phyloP scores from a whole-genome alignment of 1,284 basidiomycete species.

The Sporisorium iseilematis-ciliati region DNA sequence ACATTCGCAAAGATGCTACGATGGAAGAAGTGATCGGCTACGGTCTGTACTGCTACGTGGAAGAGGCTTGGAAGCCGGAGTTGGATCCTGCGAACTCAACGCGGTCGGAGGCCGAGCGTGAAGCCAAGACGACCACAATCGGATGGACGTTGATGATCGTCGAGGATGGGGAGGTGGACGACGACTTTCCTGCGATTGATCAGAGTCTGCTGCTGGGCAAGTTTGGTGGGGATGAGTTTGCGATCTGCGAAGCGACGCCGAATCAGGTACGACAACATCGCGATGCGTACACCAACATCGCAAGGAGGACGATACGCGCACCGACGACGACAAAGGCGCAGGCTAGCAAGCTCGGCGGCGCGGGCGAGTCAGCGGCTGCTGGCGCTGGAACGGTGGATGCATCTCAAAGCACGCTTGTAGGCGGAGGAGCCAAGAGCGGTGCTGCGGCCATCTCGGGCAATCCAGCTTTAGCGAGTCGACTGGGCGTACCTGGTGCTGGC shows the following conservation, averaged over 20 bases:
- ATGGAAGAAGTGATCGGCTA: slow-evolving; percentile 97
- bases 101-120: slow-evolving; percentile 73
- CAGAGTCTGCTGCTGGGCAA: slow-evolving; percentile 84
- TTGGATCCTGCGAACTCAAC: slow-evolving; percentile 72
- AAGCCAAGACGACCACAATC: slow-evolving; percentile 78
- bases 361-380: slow-evolving; percentile 23
- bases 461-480: slow-evolving; percentile 35
- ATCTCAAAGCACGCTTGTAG: slow-evolving; percentile 26
- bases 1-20: slow-evolving; percentile 86
- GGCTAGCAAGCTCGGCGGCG: slow-evolving; percentile 6
- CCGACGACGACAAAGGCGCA: slow-evolving; percentile 18
- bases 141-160: slow-evolving; percentile 96
- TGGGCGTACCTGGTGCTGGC: slow-evolving; percentile 29
- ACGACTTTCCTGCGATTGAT: slow-evolving; percentile 97
- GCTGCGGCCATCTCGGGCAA: slow-evolving; percentile 30
- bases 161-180: slow-evolving; percentile 97
- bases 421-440: slow-evolving; percentile 22
- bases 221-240: slow-evolving; percentile 92
- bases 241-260: slow-evolving; percentile 79
- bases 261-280: slow-evolving; percentile 86
- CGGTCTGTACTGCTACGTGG: slow-evolving; percentile 90
- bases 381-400: slow-evolving; percentile 25
- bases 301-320: slow-evolving; percentile 38
- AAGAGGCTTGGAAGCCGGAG: slow-evolving; percentile 83
- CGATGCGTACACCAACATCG: slow-evolving; percentile 64